phyloP scores from a whole-genome alignment of 208 protist genomes.

The Trypanosoma platydactyli region DNA sequence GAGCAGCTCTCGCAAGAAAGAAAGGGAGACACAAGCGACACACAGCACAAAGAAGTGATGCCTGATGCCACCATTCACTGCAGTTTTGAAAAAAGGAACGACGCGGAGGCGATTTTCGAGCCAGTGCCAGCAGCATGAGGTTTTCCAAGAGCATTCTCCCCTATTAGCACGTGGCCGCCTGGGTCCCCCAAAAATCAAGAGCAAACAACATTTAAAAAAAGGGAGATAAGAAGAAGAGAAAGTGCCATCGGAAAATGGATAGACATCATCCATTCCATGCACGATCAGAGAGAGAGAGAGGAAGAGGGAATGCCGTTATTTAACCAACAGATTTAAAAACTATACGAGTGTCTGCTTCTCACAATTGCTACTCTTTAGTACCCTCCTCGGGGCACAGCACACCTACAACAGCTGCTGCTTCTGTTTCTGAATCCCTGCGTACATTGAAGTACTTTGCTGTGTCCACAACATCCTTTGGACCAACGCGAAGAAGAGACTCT shows the following conservation, averaged over 20 bases:
- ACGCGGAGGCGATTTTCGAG: neutral
- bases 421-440: neutral
- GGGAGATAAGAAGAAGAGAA: slow-evolving; percentile 13
- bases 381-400: slow-evolving; percentile 20
- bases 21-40: neutral
- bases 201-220: slow-evolving; percentile 11
- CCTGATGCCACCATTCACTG: neutral
- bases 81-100: neutral
- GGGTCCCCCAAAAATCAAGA: neutral
- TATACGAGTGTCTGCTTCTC: too few relatives aligned
- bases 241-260: slow-evolving; percentile 1
- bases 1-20: neutral
- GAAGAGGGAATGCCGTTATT: too few relatives aligned
- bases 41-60: slow-evolving; percentile 4
- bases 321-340: too few relatives aligned
- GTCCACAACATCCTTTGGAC: slow-evolving; percentile 55
- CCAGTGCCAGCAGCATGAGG: neutral
- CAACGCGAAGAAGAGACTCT: slow-evolving; percentile 66
- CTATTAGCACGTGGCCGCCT: too few relatives aligned
- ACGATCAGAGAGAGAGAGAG: slow-evolving; percentile 15
- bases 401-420: slow-evolving; percentile 15
- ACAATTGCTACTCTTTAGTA: slow-evolving; percentile 16
- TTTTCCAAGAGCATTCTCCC: neutral
- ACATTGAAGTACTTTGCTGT: slow-evolving; percentile 59
- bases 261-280: neutral